Evolutionary conservation across 192 early-diverging fungal genomes (phyloP).

Genomic region (Jimgerdemannia flammicorona): DNA sequence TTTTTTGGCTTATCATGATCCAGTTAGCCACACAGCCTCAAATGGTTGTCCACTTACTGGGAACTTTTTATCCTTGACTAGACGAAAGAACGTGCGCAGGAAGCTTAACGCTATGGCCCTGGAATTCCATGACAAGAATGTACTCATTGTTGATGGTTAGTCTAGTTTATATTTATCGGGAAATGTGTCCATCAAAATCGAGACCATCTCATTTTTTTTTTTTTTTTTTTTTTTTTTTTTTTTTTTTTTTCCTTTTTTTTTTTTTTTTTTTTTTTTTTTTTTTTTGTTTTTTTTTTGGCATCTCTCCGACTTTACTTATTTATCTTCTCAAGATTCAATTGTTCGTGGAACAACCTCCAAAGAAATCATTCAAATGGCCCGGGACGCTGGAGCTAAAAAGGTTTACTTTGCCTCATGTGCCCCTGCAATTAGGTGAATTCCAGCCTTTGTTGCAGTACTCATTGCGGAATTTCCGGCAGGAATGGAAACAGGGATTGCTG

Average conservation of each 20-base stretch:
- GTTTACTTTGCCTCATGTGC: slow-evolving; percentile 99
- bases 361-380: slow-evolving; percentile 99
- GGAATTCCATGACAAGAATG: slow-evolving; percentile 95
- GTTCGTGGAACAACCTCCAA: slow-evolving; percentile 99
- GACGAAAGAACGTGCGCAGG: slow-evolving; percentile 86
- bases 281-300: background rate
- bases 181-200: slow-evolving; percentile 8
- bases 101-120: slow-evolving; percentile 99
- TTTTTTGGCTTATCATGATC: background rate
- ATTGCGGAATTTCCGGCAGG: no score
- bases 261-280: slow-evolving; percentile 4
- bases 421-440: slow-evolving; percentile 72
- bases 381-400: slow-evolving; percentile 96
- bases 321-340: slow-evolving; percentile 72
- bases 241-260: background rate
- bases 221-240: background rate
- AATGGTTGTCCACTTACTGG: background rate
- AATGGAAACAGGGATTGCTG: no score
- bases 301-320: slow-evolving; percentile 11
- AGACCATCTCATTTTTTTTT: slow-evolving; percentile 2
- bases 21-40: background rate
- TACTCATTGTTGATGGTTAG: slow-evolving; percentile 93
- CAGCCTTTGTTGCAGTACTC: no score
- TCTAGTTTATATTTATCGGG: slow-evolving; percentile 1
- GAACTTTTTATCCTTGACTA: slow-evolving; percentile 4